Percentiles rank a stretch among this genome's conserved stretches.
phyloP scores from a whole-genome alignment of 2,329 filamentous ascomycete genomes.

The Aspergillus quadricinctus region DNA sequence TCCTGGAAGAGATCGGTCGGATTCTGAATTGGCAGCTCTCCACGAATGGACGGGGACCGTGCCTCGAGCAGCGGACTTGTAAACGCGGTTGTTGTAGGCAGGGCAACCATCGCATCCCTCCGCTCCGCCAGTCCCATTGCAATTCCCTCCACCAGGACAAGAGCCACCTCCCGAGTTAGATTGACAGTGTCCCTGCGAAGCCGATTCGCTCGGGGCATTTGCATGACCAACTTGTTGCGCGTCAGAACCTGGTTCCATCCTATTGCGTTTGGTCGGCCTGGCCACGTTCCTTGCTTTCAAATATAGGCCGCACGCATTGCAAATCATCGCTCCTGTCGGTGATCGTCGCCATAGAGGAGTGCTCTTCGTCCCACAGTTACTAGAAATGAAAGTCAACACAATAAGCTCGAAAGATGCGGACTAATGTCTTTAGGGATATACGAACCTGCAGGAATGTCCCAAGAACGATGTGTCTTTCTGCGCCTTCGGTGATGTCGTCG shows the following conservation, averaged over 20 bases:
- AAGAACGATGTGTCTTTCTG: slow-evolving; percentile 37
- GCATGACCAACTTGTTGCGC: slow-evolving; percentile 27
- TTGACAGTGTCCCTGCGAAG: slow-evolving; percentile 23
- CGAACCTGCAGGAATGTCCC: slow-evolving; percentile 41
- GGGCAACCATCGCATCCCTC: slow-evolving; percentile 94
- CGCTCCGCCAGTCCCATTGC: slow-evolving; percentile 93
- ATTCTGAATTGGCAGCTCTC: slow-evolving; percentile 28
- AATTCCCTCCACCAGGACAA: slow-evolving; percentile 89
- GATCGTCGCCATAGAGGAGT: slow-evolving; percentile 94
- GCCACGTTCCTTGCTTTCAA: slow-evolving; percentile 88
- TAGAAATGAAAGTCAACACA: slow-evolving; percentile 36
- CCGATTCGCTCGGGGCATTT: slow-evolving; percentile 6
- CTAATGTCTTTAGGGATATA: slow-evolving; percentile 1
- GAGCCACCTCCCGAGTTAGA: slow-evolving; percentile 68
- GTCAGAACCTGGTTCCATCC: slow-evolving; percentile 46
- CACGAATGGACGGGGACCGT: slow-evolving; percentile 27
- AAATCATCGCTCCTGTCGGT: slow-evolving; percentile 89
- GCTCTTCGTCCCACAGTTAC: slow-evolving; percentile 90
- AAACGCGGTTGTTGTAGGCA: slow-evolving; percentile 93
- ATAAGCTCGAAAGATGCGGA: slow-evolving; percentile 1
- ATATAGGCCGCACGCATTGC: slow-evolving; percentile 95
- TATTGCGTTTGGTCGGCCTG: slow-evolving; percentile 84
- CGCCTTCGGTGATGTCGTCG: slow-evolving; percentile 31
- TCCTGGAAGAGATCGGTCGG: slow-evolving; percentile 12
- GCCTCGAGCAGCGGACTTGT: slow-evolving; percentile 67